phyloP scores from a whole-genome alignment of 768 basidiomycete genomes.

The Calvatia gigantea region DNA sequence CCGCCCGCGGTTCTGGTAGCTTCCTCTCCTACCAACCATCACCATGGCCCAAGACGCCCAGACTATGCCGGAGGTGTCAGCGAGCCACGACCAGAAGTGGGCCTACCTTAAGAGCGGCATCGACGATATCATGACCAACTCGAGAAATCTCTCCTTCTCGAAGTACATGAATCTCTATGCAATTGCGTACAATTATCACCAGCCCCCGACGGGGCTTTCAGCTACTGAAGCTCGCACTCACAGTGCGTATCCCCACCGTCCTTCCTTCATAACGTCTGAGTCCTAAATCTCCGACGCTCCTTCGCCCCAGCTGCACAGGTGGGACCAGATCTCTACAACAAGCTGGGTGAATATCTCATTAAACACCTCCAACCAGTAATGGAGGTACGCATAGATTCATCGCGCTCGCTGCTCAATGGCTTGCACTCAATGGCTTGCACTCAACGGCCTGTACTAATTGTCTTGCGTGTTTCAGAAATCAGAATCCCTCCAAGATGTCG shows the following conservation, averaged over 20 bases:
- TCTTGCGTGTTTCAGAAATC: conserved; percentile 52
- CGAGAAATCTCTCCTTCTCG: conserved; percentile 69
- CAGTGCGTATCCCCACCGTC: conserved; percentile 48
- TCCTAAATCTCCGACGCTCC: conserved; percentile 17
- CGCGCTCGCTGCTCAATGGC: too few species aligned
- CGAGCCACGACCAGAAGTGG: conserved; percentile 88
- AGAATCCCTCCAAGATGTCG: conserved; percentile 80
- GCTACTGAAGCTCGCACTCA: conserved; percentile 55
- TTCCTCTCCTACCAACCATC: conserved; percentile 24
- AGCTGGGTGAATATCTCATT: conserved; percentile 87
- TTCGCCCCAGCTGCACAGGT: conserved; percentile 88
- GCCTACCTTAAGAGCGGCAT: conserved; percentile 77
- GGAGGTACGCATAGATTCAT: conserved; percentile 26
- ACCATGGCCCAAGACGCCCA: conserved; percentile 27
- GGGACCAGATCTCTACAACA: conserved; percentile 96
- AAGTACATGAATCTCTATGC: conserved; percentile 84
- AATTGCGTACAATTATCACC: conserved; percentile 98
- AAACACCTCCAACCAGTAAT: conserved; percentile 75
- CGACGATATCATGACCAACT: conserved; percentile 90
- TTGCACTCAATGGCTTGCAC: too few species aligned
- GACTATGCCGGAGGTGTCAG: conserved; percentile 59
- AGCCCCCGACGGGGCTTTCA: conserved; percentile 78
- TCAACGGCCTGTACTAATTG: conserved; percentile 15
- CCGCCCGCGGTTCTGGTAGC: too few species aligned
- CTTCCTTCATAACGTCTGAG: conserved; percentile 31